Base-by-base conservation (phyloP, 345 rosid genomes). In the Ricinus communis region DNA sequence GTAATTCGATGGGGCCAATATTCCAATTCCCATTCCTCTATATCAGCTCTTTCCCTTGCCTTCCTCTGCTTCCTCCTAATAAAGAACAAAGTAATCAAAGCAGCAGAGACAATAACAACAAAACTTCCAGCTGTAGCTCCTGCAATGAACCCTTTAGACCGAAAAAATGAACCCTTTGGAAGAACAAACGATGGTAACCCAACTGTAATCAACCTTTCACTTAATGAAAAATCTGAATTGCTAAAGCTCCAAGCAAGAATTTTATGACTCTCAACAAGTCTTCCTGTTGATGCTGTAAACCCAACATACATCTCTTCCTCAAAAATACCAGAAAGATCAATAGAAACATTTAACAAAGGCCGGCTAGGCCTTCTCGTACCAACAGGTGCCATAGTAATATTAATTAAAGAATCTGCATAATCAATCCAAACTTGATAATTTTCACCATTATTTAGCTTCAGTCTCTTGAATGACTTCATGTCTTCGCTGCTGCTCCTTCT, bases 11-110 rank as follows among this genome's bases (percentile, higher is more conserved):
- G 92, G 0, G 98, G 96, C 97, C 98, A 91, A 67, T 91, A 93
- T 80, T 93, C 96, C 82, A 86, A 75, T 69, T 93, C 98, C 96
- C 96, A 93, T 6, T 84, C 90, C 72, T 93, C 97, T 87, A 87
- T 87, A 63, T 76, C 83, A 1, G 82, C 95, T 70, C 82, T 83
- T 77, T 81, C 85, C 73, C 80, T 77, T 0, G 80, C 88, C 40
- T 5, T 85, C 74, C 84, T 76, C 46, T 65, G 72, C 79, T 64
- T 86, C 62, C 85, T 85, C 83, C 80, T 83, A 16, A 87, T 72
- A 21, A 79, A 60, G 38, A 77, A 52, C 75, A 83, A 50, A 61
- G 67, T 36, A 54, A 84, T 58, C 36, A 83, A 55, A 38, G 73
- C 83, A 28, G 74, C 33, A 9, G 61, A 78, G 62, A 56, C 41